Evolutionary conservation across 73 alveolate species (phyloP).

Genomic region (Paramecium sexaurelia): DNA sequence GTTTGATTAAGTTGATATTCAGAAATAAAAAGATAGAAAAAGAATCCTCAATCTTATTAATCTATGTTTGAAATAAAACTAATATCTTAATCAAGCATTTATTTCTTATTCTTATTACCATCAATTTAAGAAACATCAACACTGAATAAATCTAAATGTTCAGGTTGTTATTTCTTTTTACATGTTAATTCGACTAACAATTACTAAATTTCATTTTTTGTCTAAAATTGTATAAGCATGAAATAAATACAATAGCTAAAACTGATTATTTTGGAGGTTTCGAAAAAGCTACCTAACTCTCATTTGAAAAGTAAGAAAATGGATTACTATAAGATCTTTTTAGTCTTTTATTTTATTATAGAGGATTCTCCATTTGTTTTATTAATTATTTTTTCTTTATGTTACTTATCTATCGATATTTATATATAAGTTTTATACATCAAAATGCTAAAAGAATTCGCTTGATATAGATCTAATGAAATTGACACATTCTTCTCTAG

Average conservation of each 20-base stretch:
- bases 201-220: constrained; percentile 38
- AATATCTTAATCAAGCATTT: constrained; percentile 43
- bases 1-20: background rate
- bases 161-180: background rate
- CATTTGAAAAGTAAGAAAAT: constrained; percentile 27
- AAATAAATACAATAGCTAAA: constrained; percentile 16
- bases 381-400: constrained; percentile 11
- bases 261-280: constrained; percentile 46
- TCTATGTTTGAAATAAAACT: constrained; percentile 48
- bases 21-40: background rate
- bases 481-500: constrained; percentile 56
- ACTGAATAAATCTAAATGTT: background rate
- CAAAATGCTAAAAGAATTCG: constrained; percentile 28
- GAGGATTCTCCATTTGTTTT: background rate
- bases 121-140: constrained; percentile 53
- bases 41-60: background rate
- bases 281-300: background rate
- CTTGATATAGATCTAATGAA: constrained; percentile 1
- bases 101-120: background rate
- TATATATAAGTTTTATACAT: background rate
- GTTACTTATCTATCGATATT: constrained; percentile 27
- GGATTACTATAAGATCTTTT: constrained; percentile 60
- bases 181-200: background rate
- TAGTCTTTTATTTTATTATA: background rate
- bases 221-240: background rate